Evolutionary conservation across 2,329 filamentous ascomycete genomes (phyloP).

Genomic region (Aspergillus fischeri): DNA sequence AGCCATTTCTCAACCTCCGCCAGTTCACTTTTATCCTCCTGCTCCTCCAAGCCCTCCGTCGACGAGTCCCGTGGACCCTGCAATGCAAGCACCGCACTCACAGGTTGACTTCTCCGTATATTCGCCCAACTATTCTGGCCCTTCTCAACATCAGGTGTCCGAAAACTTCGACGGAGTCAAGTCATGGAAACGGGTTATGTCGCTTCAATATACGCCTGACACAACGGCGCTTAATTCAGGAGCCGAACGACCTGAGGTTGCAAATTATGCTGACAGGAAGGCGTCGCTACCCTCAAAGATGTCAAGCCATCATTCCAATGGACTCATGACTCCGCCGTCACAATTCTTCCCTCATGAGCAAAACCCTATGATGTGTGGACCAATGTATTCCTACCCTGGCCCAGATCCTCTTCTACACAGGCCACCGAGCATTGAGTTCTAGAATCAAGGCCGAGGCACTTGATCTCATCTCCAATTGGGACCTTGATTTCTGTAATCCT

Average conservation of each 20-base stretch:
- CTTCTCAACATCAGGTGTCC: conserved; percentile 15
- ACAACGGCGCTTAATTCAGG: conserved; percentile 11
- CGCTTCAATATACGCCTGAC: conserved; percentile 22
- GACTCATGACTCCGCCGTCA: conserved; percentile 18
- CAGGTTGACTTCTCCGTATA: conserved; percentile 17
- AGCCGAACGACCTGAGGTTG: conserved; percentile 16
- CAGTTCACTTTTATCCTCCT: conserved; percentile 23
- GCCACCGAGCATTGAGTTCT: conserved; percentile 22
- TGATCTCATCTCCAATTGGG: conserved; percentile 1
- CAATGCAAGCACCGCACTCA: conserved; percentile 21
- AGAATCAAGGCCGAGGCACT: neutral
- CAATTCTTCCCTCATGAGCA: conserved; percentile 21
- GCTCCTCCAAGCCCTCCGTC: conserved; percentile 21
- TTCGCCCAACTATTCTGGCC: conserved; percentile 15
- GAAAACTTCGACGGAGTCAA: conserved; percentile 19
- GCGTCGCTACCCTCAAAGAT: conserved; percentile 15
- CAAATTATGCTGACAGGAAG: conserved; percentile 14
- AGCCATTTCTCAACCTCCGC: conserved; percentile 16
- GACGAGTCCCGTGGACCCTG: conserved; percentile 19
- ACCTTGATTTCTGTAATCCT: conserved; percentile 4
- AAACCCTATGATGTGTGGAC: conserved; percentile 26
- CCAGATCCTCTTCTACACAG: conserved; percentile 19
- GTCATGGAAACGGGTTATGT: conserved; percentile 27
- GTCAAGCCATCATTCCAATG: conserved; percentile 10
- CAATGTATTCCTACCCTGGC: conserved; percentile 24